Percentiles rank a stretch among this genome's conserved stretches.
Evolutionary conservation across 2,329 filamentous ascomycete species (phyloP).

Genomic region (Monilinia fructicola): DNA sequence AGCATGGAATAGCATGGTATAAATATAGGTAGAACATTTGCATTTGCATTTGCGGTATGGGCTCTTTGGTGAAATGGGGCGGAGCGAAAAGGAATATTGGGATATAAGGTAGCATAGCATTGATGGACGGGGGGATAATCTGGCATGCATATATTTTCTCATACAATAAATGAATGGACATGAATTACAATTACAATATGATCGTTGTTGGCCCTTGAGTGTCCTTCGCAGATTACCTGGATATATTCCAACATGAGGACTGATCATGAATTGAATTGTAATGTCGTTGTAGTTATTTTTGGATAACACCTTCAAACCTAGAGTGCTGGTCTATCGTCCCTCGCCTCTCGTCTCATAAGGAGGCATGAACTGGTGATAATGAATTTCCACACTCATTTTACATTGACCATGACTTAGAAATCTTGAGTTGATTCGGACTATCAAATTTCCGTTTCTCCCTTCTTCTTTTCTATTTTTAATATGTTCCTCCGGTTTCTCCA

Average conservation of each 20-base stretch:
- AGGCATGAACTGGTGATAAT: neutral
- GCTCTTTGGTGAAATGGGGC: slow-evolving; percentile 2
- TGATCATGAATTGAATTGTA: too few species aligned
- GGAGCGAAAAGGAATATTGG: neutral
- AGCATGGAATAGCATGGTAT: neutral
- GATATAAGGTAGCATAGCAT: neutral
- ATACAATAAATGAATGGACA: neutral
- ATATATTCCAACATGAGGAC: neutral
- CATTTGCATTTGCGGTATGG: slow-evolving; percentile 5
- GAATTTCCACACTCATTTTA: neutral
- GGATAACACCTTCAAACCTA: too few species aligned
- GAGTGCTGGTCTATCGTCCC: too few species aligned
- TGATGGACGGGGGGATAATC: neutral
- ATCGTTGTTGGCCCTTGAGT: neutral
- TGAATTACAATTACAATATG: neutral
- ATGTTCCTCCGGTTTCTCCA: neutral
- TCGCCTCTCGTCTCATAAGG: too few species aligned
- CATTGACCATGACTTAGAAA: neutral
- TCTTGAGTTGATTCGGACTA: neutral
- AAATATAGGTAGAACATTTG: neutral
- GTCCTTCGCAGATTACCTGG: neutral
- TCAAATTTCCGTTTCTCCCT: neutral
- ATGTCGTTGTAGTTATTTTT: too few species aligned
- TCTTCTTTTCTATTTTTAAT: neutral
- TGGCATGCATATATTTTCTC: neutral